Base-by-base conservation (phyloP, 257 asterid genomes). In the Gynochthodes officinalis region DNA sequence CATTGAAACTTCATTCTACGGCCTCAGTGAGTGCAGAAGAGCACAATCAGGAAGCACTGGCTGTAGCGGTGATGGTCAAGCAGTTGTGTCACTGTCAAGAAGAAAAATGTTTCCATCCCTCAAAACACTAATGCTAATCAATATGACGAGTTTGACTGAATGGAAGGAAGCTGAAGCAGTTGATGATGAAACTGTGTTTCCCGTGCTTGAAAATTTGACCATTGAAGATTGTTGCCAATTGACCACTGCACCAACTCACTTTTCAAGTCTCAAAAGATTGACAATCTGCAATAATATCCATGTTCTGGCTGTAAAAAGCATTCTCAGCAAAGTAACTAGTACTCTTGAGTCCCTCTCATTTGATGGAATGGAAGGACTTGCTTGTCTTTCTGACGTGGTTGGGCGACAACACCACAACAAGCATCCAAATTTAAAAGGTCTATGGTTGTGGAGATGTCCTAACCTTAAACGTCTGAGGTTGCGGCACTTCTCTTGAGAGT, bases 1-100 rank as follows among this genome's bases (percentile, higher is more conserved):
- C 4, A 77, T 83, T 25, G 80, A 68, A 16, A 21, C 0, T 12
- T 63, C 75, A 9, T 83, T 83, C 72, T 77, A 83, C 21, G 76
- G 73, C 1, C 19, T 60, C 46, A 67, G 61, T 0, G 9, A 39
- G 48, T 3, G 5, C 4, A 23, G 21, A 12, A 7, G 37, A 35
- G 65, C 5, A 60, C 2, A 44, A 44, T n/a, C n/a, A 2, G 43
- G 43, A 32, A 62, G 42, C 19, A 48, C 67, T 21, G 50, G 39
- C 37, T 13, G 4, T 32, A n/a, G 27, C 8, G 46, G 37, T 33
- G 25, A 65, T 18, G 70, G 57, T 25, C 14, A 8, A 43, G 53
- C 71, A 50, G n/a, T 6, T 3, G 39, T n/a, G 7, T 23, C 42
- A 37, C 3, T 44, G 7, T 5, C 21, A 4, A 5, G 27, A 61